Evolutionary conservation across 495 filamentous ascomycete species (phyloP).

Genomic region (Xylaria grammica): DNA sequence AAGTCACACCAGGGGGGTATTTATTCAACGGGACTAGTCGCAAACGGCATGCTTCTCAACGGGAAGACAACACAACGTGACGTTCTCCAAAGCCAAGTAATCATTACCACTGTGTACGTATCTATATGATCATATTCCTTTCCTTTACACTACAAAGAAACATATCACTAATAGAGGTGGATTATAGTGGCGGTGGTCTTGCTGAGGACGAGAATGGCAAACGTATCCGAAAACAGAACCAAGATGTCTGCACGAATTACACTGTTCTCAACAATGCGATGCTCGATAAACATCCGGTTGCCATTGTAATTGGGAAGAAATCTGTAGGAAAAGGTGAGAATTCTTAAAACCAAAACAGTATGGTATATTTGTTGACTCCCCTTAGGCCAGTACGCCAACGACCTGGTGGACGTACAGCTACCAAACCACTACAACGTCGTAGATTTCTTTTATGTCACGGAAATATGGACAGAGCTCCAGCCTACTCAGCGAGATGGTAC

Average conservation of each 20-base stretch:
- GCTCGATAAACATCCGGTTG: constrained; percentile 49
- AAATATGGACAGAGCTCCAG: constrained; percentile 71
- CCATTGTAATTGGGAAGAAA: constrained; percentile 63
- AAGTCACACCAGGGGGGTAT: constrained; percentile 64
- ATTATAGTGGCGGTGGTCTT: constrained; percentile 57
- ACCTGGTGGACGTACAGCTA: constrained; percentile 55
- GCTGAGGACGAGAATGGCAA: constrained; percentile 44
- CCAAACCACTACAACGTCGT: constrained; percentile 73
- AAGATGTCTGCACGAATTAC: constrained; percentile 39
- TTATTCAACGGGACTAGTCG: constrained; percentile 54
- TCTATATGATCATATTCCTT: constrained; percentile 2
- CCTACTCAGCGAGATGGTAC: constrained; percentile 25
- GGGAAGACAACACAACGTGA: constrained; percentile 59
- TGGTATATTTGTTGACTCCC: not conserved
- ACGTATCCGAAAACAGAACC: constrained; percentile 51
- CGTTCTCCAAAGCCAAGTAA: constrained; percentile 65
- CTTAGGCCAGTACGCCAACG: constrained; percentile 57
- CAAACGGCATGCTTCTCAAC: constrained; percentile 68
- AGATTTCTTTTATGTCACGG: constrained; percentile 72
- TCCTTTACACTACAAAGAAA: not conserved
- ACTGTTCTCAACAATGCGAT: constrained; percentile 46
- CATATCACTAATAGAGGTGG: not conserved
- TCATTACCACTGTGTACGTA: constrained; percentile 71
- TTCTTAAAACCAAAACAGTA: not conserved
- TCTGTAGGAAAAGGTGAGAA: not conserved